Conservation (phyloP, 352 stramenopile species). For the Phytopythium vexans region DNA sequence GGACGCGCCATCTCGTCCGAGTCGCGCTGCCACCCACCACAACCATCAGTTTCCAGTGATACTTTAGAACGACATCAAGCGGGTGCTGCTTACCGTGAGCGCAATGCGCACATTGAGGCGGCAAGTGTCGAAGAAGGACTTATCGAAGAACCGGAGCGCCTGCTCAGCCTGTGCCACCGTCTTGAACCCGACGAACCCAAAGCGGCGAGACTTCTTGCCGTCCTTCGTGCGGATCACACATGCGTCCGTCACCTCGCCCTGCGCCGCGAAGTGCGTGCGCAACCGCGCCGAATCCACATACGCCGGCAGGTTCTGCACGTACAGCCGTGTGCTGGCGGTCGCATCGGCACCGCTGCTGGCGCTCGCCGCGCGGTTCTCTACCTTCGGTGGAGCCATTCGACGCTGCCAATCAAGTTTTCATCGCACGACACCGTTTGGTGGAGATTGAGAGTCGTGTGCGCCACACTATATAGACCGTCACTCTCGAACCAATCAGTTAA, state of each 20-base stretch:
- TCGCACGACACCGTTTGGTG: too few species aligned
- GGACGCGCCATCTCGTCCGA: conserved; percentile 60
- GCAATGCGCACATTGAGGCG: conserved; percentile 84
- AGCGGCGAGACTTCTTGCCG: conserved; percentile 76
- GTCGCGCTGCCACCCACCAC: conserved; percentile 25
- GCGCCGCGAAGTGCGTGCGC: conserved; percentile 66
- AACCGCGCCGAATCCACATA: conserved; percentile 77
- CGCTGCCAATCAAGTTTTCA: too few species aligned
- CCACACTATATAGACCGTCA: neutral
- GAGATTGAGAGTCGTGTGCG: neutral
- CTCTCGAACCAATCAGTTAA: neutral
- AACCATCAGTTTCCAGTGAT: neutral
- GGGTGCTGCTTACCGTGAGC: conserved; percentile 33
- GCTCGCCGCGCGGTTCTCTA: neutral
- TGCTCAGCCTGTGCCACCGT: conserved; percentile 50
- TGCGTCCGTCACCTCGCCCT: conserved; percentile 88
- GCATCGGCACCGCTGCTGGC: neutral
- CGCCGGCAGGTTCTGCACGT: conserved; percentile 77
- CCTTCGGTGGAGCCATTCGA: conserved; percentile 1
- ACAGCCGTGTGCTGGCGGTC: conserved; percentile 49
- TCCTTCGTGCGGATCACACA: conserved; percentile 89
- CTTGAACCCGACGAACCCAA: conserved; percentile 86
- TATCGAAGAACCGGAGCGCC: conserved; percentile 70
- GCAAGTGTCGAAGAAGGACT: conserved; percentile 90
- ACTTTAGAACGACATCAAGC: neutral